Base-by-base conservation (phyloP, 345 rosid species). In the Alliaria petiolata region DNA sequence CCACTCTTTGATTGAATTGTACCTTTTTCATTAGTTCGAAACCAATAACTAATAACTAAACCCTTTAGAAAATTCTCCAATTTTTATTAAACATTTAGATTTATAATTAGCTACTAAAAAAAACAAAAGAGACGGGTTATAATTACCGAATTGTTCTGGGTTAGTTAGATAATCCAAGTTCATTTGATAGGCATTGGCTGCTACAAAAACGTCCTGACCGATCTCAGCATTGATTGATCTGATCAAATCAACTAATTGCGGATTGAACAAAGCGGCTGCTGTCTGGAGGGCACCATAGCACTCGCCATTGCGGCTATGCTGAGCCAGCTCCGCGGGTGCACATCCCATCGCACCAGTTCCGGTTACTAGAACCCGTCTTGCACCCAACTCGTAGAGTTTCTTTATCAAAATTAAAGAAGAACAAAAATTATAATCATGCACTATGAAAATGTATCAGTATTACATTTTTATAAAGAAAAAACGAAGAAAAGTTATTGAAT, bases 271-370 rank as follows among this genome's bases (percentile, higher is more conserved):
- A 14, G 39, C 82, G 0, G 97, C 82, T 0, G 98, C 98, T 56
- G 80, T 36, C 30, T 84, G 83, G 38, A 93, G 84, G 15, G 90
- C 83, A 0, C 4, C 84, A 0, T 85, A 68, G 14, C 98, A 93
- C 50, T 86, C 88, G 17, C 98, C 96, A 5, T 82, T 85, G 26
- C 80, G 80, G 82, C 98, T 72, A 51, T 78, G 82, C 81, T 43
- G 51, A 36, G 96, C 98, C n/a, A 83, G 65, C 36, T 93, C 92
- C 0, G 96, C 95, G 0, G 95, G 96, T 16, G 83, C 96, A 56
- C 98, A 91, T 0, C 97, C 91, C 49, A 91, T 8, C 7, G 98
- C 95, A 55, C 98, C 98, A 0, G 95, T 93, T 2, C 97, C 97
- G 0, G 90, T 86, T 66, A 93, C 96, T 70, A 93, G 49, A 35